Evolutionary conservation across 768 basidiomycete genomes (phyloP).

Genomic region (Phaeotremella fagi): DNA sequence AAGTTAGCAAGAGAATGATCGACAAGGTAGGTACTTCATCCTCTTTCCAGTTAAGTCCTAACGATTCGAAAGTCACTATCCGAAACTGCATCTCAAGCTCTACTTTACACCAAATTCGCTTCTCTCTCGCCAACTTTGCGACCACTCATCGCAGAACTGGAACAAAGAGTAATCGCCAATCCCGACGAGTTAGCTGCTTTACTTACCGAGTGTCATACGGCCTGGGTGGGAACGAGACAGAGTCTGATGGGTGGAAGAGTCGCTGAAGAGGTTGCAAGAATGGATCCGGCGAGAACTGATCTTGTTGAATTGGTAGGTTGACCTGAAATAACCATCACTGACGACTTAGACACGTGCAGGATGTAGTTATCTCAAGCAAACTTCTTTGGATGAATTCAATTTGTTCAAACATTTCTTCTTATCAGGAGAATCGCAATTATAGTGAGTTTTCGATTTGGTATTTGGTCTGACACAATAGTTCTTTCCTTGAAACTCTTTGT

Average conservation of each 20-base stretch:
- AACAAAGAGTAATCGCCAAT: constrained; percentile 66
- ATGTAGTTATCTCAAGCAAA: constrained; percentile 84
- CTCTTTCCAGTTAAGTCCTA: constrained; percentile 5
- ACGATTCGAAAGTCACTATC: constrained; percentile 61
- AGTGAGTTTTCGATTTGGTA: constrained; percentile 53
- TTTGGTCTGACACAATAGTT: not conserved
- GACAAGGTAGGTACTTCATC: constrained; percentile 59
- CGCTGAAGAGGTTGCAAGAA: constrained; percentile 70
- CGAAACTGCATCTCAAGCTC: constrained; percentile 59
- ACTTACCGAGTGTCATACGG: constrained; percentile 76
- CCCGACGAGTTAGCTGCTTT: constrained; percentile 80
- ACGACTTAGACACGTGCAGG: constrained; percentile 78
- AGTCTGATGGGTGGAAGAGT: constrained; percentile 67
- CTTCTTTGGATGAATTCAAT: constrained; percentile 83
- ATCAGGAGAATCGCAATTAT: constrained; percentile 70
- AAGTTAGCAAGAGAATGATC: constrained; percentile 67
- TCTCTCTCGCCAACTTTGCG: constrained; percentile 66
- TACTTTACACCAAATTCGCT: constrained; percentile 84
- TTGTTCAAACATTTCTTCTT: constrained; percentile 81
- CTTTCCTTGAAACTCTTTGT: constrained; percentile 81
- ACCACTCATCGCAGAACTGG: constrained; percentile 78
- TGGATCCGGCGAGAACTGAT: constrained; percentile 74
- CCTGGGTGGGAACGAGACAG: constrained; percentile 74
- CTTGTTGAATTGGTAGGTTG: constrained; percentile 72
- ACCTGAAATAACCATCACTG: not conserved